Evolutionary conservation across 495 filamentous ascomycete genomes (phyloP).

Genomic region (Neurospora cerealis): DNA sequence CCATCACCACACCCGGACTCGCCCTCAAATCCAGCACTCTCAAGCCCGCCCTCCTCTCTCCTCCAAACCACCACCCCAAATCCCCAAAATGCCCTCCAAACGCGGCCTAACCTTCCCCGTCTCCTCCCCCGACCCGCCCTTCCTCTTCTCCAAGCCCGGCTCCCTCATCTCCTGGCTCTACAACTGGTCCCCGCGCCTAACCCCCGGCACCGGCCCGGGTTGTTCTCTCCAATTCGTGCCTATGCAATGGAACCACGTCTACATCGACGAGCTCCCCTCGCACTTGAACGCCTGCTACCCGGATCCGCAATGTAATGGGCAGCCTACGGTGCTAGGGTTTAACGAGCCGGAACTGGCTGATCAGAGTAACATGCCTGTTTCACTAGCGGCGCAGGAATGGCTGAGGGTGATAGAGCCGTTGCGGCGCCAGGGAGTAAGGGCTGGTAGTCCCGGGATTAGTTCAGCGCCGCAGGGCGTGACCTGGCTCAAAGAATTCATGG

Average conservation of each 20-base stretch:
- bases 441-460: conserved; percentile 11
- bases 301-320: neutral
- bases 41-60: too few species aligned
- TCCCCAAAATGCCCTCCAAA: conserved; percentile 10
- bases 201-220: neutral
- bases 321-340: conserved; percentile 3
- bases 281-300: neutral
- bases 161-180: conserved; percentile 15
- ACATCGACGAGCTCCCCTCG: conserved; percentile 6
- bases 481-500: conserved; percentile 11
- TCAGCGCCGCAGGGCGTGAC: conserved; percentile 12
- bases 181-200: conserved; percentile 18
- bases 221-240: conserved; percentile 12
- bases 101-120: conserved; percentile 16
- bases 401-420: conserved; percentile 11
- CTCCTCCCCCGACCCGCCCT: conserved; percentile 5
- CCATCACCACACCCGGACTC: too few species aligned
- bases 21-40: too few species aligned
- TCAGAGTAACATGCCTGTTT: conserved; percentile 14
- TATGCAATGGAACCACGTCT: conserved; percentile 22
- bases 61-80: too few species aligned
- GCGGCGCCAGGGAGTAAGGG: neutral
- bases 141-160: conserved; percentile 14
- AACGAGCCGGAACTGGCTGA: conserved; percentile 14
- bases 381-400: conserved; percentile 10